Evolutionary conservation across 306 rosid genomes (phyloP).

Genomic region (Phaseolus lunatus): DNA sequence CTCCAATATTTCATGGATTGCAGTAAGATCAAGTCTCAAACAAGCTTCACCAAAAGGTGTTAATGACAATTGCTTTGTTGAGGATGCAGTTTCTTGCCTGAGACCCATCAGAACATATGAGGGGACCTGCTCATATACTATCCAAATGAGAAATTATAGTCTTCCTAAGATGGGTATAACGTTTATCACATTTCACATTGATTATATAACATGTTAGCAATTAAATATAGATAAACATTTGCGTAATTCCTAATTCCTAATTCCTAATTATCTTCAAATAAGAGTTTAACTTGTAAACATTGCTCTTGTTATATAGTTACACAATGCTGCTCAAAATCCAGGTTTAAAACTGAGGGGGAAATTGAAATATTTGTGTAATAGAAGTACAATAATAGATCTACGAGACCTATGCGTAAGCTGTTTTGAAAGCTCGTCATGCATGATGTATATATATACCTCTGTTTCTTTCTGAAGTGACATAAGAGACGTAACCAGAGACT

Average conservation of each 20-base stretch:
- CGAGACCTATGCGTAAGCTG: neutral
- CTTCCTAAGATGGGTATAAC: constrained; percentile 43
- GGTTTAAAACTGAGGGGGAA: too few relatives aligned
- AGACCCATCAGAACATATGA: constrained; percentile 86
- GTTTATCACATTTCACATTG: constrained; percentile 1
- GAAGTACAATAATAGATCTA: too few relatives aligned
- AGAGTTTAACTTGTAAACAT: too few relatives aligned
- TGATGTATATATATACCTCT: constrained; percentile 63
- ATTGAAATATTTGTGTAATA: too few relatives aligned
- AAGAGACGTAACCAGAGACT: constrained; percentile 84
- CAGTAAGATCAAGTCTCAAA: constrained; percentile 87
- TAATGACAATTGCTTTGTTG: constrained; percentile 68
- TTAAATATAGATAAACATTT: neutral
- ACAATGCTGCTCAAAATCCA: too few relatives aligned
- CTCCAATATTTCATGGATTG: constrained; percentile 88
- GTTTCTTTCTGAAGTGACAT: constrained; percentile 86
- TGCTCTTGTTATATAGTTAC: too few relatives aligned
- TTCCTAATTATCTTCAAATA: neutral
- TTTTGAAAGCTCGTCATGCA: constrained; percentile 11
- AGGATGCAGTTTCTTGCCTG: constrained; percentile 60
- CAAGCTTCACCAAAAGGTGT: constrained; percentile 95
- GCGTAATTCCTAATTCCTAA: neutral
- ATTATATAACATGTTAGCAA: neutral
- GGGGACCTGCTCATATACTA: constrained; percentile 70
- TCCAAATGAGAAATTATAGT: constrained; percentile 59